Conservation (phyloP, 2,329 filamentous ascomycete genomes). For the Colletotrichum gigasporum region DNA sequence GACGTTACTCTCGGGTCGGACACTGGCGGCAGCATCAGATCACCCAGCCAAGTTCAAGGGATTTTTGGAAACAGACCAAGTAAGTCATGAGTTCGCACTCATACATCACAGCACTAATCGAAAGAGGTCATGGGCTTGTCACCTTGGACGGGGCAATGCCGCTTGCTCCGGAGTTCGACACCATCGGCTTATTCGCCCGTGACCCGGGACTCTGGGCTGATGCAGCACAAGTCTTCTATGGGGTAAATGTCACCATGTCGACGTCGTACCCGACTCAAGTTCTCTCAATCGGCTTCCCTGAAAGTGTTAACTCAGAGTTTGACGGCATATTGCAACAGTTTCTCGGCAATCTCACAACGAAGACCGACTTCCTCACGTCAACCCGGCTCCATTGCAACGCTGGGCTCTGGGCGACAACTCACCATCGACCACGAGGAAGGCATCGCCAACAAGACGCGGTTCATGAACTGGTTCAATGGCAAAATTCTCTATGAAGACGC, state of each 20-base stretch:
- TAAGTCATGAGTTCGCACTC: too few relatives aligned
- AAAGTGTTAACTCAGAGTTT: constrained; percentile 19
- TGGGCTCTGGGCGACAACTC: neutral
- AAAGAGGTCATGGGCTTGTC: constrained; percentile 39
- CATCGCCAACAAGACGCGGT: constrained; percentile 58
- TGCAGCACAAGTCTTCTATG: neutral
- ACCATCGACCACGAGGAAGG: constrained; percentile 43
- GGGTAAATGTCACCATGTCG: neutral
- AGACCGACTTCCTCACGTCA: neutral
- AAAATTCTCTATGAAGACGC: constrained; percentile 50
- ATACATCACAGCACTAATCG: neutral
- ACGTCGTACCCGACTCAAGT: constrained; percentile 35
- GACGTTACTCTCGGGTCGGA: constrained; percentile 35
- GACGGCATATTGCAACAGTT: constrained; percentile 39
- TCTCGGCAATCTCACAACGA: constrained; percentile 35
- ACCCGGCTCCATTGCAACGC: neutral
- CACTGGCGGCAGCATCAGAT: constrained; percentile 52
- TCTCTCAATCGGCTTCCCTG: constrained; percentile 39
- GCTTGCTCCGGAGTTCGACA: constrained; percentile 39
- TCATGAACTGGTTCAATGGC: constrained; percentile 55
- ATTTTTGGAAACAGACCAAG: constrained; percentile 54
- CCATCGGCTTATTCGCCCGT: constrained; percentile 39
- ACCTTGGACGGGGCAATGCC: constrained; percentile 50
- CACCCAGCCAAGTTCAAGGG: constrained; percentile 51
- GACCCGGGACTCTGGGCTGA: constrained; percentile 42